These are phyloP conservation scores for Lippia alba DNA, from an alignment of 305 asterid species.

Conservation along the genomic window DNA sequence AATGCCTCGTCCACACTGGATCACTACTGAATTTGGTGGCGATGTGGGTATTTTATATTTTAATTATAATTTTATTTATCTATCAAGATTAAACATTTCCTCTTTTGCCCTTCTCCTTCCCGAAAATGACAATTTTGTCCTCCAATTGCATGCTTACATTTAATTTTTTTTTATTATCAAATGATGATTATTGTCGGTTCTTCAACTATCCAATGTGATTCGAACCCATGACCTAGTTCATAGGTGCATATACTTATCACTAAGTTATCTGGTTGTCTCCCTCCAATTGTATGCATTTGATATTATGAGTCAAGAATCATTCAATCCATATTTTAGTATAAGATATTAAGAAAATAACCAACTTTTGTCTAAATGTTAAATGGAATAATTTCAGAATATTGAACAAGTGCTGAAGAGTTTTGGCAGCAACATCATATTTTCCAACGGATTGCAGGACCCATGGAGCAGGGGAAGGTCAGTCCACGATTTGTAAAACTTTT, in stretches of 20 bases:
- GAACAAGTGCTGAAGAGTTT: slow-evolving; percentile 62
- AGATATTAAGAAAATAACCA: too few species aligned
- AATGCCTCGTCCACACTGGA: slow-evolving; percentile 73
- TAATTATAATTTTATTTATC: neutral
- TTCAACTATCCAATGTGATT: too few species aligned
- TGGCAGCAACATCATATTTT: slow-evolving; percentile 80
- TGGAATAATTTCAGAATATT: slow-evolving; percentile 47
- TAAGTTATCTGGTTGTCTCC: too few species aligned
- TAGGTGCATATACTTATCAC: too few species aligned
- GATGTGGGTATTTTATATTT: slow-evolving; percentile 40
- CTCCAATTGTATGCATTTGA: neutral
- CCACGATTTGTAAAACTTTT: too few species aligned
- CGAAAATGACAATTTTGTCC: too few species aligned
- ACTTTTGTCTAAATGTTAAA: neutral
- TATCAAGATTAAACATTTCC: neutral
- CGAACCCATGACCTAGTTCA: too few species aligned
- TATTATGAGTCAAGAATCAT: too few species aligned
- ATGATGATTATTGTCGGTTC: too few species aligned
- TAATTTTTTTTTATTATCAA: too few species aligned
- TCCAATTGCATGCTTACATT: neutral
- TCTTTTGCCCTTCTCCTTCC: too few species aligned
- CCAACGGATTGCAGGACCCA: slow-evolving; percentile 84
- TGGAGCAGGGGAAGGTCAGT: slow-evolving; percentile 88
- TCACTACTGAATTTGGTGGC: slow-evolving; percentile 82
- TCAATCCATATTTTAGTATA: too few species aligned